Conservation (phyloP, 2,329 filamentous ascomycete genomes). For the Dactylellina sp. region DNA sequence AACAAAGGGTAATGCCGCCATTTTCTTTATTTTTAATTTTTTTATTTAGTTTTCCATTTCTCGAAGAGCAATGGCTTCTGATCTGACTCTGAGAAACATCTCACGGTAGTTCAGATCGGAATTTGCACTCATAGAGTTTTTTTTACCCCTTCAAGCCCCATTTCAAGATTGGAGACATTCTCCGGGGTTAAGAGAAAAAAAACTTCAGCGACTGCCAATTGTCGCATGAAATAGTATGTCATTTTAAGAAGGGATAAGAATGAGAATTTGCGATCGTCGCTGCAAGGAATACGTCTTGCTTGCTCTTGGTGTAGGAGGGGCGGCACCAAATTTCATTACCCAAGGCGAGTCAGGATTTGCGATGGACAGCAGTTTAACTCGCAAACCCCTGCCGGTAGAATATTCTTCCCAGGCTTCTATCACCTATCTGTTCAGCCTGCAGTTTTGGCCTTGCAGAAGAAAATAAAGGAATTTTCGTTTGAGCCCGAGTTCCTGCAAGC, state of each 20-base stretch:
- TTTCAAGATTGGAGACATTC: slow-evolving; percentile 33
- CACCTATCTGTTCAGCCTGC: slow-evolving; percentile 52
- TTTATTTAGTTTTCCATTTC: not conserved
- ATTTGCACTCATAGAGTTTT: slow-evolving; percentile 27
- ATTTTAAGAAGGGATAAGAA: slow-evolving; percentile 32
- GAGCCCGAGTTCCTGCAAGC: slow-evolving; percentile 45
- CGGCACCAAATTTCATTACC: slow-evolving; percentile 8
- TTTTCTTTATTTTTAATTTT: slow-evolving; percentile 5
- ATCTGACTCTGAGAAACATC: slow-evolving; percentile 25
- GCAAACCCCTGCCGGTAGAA: slow-evolving; percentile 48
- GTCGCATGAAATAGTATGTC: slow-evolving; percentile 21
- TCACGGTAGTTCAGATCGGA: slow-evolving; percentile 34
- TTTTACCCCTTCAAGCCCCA: slow-evolving; percentile 6
- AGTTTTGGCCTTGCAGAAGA: slow-evolving; percentile 39
- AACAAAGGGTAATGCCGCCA: slow-evolving; percentile 37
- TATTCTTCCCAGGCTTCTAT: slow-evolving; percentile 56
- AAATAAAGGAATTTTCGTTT: slow-evolving; percentile 47
- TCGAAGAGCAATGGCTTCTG: slow-evolving; percentile 6
- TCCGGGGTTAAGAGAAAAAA: slow-evolving; percentile 43
- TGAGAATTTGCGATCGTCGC: slow-evolving; percentile 36
- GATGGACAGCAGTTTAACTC: slow-evolving; percentile 42
- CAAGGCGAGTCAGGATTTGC: slow-evolving; percentile 44
- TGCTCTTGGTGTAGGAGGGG: slow-evolving; percentile 15
- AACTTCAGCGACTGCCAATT: not conserved
- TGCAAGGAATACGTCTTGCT: slow-evolving; percentile 36